These are phyloP conservation scores for Alnus rubra DNA, from an alignment of 306 rosid genomes.

Conservation along the genomic window DNA sequence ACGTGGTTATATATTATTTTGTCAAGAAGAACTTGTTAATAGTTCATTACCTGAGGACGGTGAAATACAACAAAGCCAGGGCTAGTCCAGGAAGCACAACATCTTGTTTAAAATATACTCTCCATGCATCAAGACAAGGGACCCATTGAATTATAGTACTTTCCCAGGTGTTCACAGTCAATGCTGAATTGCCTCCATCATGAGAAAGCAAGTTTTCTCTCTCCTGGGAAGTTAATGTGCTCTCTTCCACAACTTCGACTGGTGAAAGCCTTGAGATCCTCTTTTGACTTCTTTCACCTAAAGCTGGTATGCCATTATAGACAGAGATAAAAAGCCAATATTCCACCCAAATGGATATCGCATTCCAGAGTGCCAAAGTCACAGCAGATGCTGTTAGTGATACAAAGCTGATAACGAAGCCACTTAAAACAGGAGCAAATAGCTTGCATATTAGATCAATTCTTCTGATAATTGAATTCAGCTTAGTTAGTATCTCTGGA, in stretches of 20 bases:
- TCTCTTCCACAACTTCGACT: slow-evolving; percentile 32
- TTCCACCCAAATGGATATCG: slow-evolving; percentile 68
- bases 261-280: slow-evolving; percentile 42
- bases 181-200: slow-evolving; percentile 13
- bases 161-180: slow-evolving; percentile 28
- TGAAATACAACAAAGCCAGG: slow-evolving; percentile 73
- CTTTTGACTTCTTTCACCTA: slow-evolving; percentile 55
- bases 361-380: slow-evolving; percentile 74
- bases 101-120: slow-evolving; percentile 70
- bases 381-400: slow-evolving; percentile 83
- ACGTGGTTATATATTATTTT: background rate
- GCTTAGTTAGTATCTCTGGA: slow-evolving; percentile 60
- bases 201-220: slow-evolving; percentile 35
- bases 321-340: slow-evolving; percentile 84
- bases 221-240: slow-evolving; percentile 29
- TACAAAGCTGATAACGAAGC: slow-evolving; percentile 79
- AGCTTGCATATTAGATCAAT: slow-evolving; percentile 86
- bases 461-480: slow-evolving; percentile 70
- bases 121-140: slow-evolving; percentile 73
- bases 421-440: slow-evolving; percentile 80
- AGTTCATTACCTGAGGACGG: slow-evolving; percentile 73
- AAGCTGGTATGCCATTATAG: slow-evolving; percentile 73
- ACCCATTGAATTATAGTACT: slow-evolving; percentile 27
- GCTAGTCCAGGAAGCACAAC: slow-evolving; percentile 80
- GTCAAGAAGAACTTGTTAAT: background rate